These are phyloP conservation scores for Populus hybrid DNA, from an alignment of 441 rosid species.

Conservation along the genomic window DNA sequence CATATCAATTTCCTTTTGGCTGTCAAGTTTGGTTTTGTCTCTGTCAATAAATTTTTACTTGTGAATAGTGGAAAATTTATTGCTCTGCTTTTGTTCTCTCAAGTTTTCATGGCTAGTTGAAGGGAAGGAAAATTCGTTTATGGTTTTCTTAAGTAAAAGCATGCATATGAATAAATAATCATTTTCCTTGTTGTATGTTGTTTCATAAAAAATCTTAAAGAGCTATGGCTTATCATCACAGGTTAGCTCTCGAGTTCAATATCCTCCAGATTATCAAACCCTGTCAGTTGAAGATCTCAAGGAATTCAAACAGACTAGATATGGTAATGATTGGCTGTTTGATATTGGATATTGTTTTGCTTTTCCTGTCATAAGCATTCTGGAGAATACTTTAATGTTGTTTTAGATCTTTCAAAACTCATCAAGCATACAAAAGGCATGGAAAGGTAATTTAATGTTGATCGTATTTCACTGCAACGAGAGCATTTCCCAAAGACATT, in stretches of 20 bases:
- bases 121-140: neutral
- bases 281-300: slow-evolving; percentile 95
- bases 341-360: slow-evolving; percentile 2
- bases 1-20: neutral
- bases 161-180: neutral
- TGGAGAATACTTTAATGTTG: neutral
- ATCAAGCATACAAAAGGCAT: neutral
- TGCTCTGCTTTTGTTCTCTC: neutral
- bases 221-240: slow-evolving; percentile 35
- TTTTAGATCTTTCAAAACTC: neutral
- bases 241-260: slow-evolving; percentile 97
- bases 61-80: neutral
- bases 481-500: neutral
- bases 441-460: neutral
- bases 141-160: neutral
- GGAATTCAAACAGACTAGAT: slow-evolving; percentile 97
- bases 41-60: neutral
- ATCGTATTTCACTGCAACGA: neutral
- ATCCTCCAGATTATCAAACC: slow-evolving; percentile 80
- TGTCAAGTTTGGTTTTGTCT: neutral
- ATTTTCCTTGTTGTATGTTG: neutral
- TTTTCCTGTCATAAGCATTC: neutral
- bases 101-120: neutral
- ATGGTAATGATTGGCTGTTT: slow-evolving; percentile 53
- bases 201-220: slow-evolving; percentile 11